Evolutionary conservation across 331 rosid genomes (phyloP).

Genomic region (Dryas integrifolia): DNA sequence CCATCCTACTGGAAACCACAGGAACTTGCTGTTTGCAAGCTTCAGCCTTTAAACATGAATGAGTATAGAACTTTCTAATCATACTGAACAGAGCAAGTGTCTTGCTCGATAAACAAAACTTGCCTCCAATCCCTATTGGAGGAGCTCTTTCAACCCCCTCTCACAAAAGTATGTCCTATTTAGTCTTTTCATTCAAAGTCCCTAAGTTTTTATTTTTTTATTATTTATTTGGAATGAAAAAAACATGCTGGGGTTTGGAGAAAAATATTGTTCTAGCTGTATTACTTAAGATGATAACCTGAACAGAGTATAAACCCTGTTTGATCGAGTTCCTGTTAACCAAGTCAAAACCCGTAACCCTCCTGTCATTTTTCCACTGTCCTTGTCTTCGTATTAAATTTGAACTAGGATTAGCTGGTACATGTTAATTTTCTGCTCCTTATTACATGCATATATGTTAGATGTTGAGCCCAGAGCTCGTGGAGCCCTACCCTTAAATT

Average conservation of each 20-base stretch:
- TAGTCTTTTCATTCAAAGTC: too few species aligned
- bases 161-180: too few species aligned
- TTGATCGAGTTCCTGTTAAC: too few species aligned
- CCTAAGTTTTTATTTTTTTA: too few species aligned
- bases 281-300: neutral
- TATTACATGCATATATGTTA: neutral
- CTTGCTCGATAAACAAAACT: too few species aligned
- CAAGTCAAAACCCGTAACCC: neutral
- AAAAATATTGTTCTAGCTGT: too few species aligned
- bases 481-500: constrained; percentile 4
- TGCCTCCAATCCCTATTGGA: too few species aligned
- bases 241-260: too few species aligned
- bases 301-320: neutral
- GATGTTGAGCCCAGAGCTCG: neutral
- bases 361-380: neutral
- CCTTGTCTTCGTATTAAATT: neutral
- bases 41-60: neutral
- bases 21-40: neutral
- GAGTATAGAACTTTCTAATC: neutral
- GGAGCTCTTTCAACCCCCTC: too few species aligned
- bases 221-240: too few species aligned
- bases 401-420: neutral
- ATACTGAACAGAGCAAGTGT: too few species aligned
- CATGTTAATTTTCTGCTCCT: neutral
- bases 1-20: neutral